Percentiles rank a stretch among this genome's conserved stretches.
Conservation (phyloP, 176 grass and related monocot genomes). For the Melocanna baccifera region DNA sequence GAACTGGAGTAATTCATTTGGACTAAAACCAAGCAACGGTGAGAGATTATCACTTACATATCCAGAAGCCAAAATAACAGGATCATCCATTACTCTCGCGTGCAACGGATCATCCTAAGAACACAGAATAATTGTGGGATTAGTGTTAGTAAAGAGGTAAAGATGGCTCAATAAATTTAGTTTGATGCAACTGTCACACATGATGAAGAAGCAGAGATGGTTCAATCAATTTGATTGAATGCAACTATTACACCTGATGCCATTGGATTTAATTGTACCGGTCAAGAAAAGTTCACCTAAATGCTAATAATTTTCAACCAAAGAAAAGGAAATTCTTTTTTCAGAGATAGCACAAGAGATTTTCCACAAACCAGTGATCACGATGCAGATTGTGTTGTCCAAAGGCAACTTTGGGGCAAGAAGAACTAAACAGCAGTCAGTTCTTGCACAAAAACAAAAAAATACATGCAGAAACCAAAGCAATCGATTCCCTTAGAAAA, state of each 20-base stretch:
- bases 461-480: not conserved
- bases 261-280: not conserved
- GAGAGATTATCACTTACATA: constrained; percentile 34
- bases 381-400: not conserved
- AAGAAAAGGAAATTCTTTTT: not conserved
- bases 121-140: constrained; percentile 8
- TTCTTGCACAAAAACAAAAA: constrained; percentile 18
- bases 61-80: constrained; percentile 42
- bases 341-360: not conserved
- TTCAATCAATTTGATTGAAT: constrained; percentile 1
- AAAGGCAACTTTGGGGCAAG: not conserved
- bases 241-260: not conserved
- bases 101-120: constrained; percentile 29
- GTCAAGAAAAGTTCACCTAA: not conserved
- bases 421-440: not conserved
- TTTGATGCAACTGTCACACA: not conserved
- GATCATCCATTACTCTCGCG: constrained; percentile 28
- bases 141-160: constrained; percentile 3
- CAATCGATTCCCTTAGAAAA: not conserved
- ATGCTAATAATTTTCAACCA: constrained; percentile 7
- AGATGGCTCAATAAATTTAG: not conserved
- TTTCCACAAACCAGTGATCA: not conserved
- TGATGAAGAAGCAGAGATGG: not conserved
- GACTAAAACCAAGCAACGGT: not conserved
- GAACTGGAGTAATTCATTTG: not conserved